These are phyloP conservation scores for Calycina herbarum DNA, from an alignment of 2,329 filamentous ascomycete genomes.

Conservation along the genomic window DNA sequence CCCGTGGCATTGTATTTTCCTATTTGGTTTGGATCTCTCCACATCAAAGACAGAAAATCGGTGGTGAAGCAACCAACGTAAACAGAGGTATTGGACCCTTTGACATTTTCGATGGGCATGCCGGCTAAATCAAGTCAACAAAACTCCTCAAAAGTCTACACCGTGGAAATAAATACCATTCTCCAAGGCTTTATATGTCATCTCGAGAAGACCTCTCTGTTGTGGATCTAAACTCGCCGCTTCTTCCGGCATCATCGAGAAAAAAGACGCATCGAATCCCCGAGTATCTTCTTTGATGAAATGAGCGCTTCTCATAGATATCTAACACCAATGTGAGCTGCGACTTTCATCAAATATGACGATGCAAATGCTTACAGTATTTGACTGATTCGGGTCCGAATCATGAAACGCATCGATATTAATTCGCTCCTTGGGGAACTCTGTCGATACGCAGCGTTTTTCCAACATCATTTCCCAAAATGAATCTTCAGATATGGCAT, in stretches of 20 bases:
- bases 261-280: slow-evolving; percentile 16
- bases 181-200: slow-evolving; percentile 15
- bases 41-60: slow-evolving; percentile 48
- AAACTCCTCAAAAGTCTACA: neutral
- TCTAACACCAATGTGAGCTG: slow-evolving; percentile 52
- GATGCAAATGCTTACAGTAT: neutral
- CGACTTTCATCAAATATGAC: neutral
- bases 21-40: neutral
- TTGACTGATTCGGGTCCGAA: slow-evolving; percentile 30
- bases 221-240: slow-evolving; percentile 45
- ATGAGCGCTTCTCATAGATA: slow-evolving; percentile 36
- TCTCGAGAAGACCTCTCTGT: slow-evolving; percentile 42
- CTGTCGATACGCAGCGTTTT: neutral
- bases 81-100: slow-evolving; percentile 29
- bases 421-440: neutral
- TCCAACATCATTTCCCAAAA: neutral
- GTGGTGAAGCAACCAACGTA: slow-evolving; percentile 42
- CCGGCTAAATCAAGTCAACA: slow-evolving; percentile 10
- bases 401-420: neutral
- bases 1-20: slow-evolving; percentile 28
- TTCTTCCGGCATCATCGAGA: slow-evolving; percentile 20
- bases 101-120: slow-evolving; percentile 11
- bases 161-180: slow-evolving; percentile 12
- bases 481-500: neutral
- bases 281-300: slow-evolving; percentile 9